Evolutionary conservation across 139 green algal species (phyloP), one percentile per base, ranked within the genome.

Genomic region (Chlamydomonas incerta): DNA sequence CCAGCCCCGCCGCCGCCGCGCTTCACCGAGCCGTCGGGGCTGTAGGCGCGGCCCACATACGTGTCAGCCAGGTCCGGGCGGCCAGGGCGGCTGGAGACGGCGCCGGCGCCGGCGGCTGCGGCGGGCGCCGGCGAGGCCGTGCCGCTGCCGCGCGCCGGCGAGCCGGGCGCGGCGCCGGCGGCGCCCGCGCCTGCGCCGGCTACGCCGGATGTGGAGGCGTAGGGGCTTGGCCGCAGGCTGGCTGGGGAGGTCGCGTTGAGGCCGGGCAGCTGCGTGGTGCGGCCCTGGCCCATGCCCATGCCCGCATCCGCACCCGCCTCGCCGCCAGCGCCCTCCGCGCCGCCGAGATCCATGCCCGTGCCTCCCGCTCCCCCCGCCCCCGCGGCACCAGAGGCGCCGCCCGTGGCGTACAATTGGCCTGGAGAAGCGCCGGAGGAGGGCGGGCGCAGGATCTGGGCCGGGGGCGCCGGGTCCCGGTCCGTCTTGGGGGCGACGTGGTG

Each of bases 1-100:
- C 31, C 73, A 5, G 47, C 21, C 3, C 75, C 75, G 37, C 26
- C 15, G 26, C 60, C 34, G 6, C 1, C n/a, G n/a, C 65, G 13
- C 14, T 29, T 24, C n/a, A 4, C n/a, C 6, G 8, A 11, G 65
- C 65, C n/a, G n/a, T 74, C 77, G 0, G 77, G 77, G 66, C 65
- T 75, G 79, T 85, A 85, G 23, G 79, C 79, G 29, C 65, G 65
- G 23, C 79, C 79, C 15, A 85, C 69, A 66, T 85, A 85, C 50
- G 79, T 69, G 20, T 85, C 66, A 18, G 15, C 24, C 3, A 85
- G 79, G 47, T 85, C 46, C 1, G 65, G 26, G 15, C 37, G 76
- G 0, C 60, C 23, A 0, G 37, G 28, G 26, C 34, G 23, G 34
- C 24, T 50, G 41, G 41, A 50, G 6, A 8, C 62, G 26, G 2